Percentiles rank a stretch among this genome's conserved stretches.
Conservation (phyloP, 73 alveolate genomes). For the Paramecium pentaurelia region DNA sequence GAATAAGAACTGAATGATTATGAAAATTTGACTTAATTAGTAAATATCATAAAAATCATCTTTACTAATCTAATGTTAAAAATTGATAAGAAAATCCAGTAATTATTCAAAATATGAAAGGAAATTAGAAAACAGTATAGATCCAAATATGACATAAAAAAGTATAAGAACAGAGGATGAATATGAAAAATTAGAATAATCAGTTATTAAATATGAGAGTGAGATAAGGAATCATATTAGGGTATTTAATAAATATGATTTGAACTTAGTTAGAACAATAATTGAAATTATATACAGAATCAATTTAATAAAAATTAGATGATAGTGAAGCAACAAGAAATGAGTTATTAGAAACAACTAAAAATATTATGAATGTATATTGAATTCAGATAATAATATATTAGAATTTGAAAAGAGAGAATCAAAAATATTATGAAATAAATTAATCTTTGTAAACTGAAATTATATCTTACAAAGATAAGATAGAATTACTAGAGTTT, state of each 20-base stretch:
- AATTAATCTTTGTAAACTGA: background rate
- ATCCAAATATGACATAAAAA: background rate
- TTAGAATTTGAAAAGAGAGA: slow-evolving; percentile 42
- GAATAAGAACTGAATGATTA: slow-evolving; percentile 34
- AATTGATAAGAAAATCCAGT: background rate
- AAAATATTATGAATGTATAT: slow-evolving; percentile 1
- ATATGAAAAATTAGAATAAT: slow-evolving; percentile 37
- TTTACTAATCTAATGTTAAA: slow-evolving; percentile 21
- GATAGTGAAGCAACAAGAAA: slow-evolving; percentile 30
- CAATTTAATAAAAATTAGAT: background rate
- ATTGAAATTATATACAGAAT: slow-evolving; percentile 40
- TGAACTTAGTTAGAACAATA: background rate
- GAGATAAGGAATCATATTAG: slow-evolving; percentile 32
- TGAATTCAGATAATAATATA: background rate
- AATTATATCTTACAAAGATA: background rate
- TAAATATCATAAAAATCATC: background rate
- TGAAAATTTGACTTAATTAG: slow-evolving; percentile 2
- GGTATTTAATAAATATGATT: background rate
- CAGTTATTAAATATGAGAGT: slow-evolving; percentile 1
- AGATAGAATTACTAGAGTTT: background rate
- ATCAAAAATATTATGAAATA: background rate
- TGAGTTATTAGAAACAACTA: slow-evolving; percentile 25
- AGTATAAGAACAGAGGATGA: slow-evolving; percentile 27
- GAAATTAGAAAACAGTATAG: background rate
- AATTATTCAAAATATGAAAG: background rate